Evolutionary conservation across 345 rosid genomes (phyloP).

Genomic region (Mangifera indica): DNA sequence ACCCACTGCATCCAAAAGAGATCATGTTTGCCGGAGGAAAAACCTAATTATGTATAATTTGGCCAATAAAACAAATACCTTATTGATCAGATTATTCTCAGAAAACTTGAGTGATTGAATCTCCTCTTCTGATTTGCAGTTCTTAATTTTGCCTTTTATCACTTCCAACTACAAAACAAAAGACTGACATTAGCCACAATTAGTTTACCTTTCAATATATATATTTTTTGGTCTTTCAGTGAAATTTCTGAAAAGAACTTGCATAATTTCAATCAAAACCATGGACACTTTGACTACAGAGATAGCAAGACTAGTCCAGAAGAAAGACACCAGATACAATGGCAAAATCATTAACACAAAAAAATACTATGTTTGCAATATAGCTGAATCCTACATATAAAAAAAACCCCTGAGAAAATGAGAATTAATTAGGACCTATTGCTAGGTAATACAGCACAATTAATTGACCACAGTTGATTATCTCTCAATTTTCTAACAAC

Average conservation of each 20-base stretch:
- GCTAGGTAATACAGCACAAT: background rate
- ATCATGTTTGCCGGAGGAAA: background rate
- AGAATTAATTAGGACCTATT: background rate
- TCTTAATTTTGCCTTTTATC: constrained; percentile 63
- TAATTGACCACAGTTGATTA: background rate
- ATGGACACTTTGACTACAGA: background rate
- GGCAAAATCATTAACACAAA: background rate
- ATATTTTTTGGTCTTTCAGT: background rate
- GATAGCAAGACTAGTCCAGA: background rate
- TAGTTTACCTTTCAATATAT: background rate
- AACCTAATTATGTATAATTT: background rate
- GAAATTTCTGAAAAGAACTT: constrained; percentile 14
- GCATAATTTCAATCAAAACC: background rate
- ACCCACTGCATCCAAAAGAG: background rate
- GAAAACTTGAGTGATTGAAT: constrained; percentile 63
- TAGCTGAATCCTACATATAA: constrained; percentile 5
- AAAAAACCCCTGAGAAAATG: background rate
- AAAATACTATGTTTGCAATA: background rate
- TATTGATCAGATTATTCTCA: constrained; percentile 78
- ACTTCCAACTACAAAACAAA: constrained; percentile 59
- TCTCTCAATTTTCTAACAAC: background rate
- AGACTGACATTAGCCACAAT: constrained; percentile 12
- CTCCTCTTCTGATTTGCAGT: constrained; percentile 71
- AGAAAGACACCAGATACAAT: background rate
- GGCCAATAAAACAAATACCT: constrained; percentile 42